Percentiles rank a stretch among this genome's conserved stretches.
phyloP scores from a whole-genome alignment of 495 filamentous ascomycete species.

The Aspergillus baeticus region DNA sequence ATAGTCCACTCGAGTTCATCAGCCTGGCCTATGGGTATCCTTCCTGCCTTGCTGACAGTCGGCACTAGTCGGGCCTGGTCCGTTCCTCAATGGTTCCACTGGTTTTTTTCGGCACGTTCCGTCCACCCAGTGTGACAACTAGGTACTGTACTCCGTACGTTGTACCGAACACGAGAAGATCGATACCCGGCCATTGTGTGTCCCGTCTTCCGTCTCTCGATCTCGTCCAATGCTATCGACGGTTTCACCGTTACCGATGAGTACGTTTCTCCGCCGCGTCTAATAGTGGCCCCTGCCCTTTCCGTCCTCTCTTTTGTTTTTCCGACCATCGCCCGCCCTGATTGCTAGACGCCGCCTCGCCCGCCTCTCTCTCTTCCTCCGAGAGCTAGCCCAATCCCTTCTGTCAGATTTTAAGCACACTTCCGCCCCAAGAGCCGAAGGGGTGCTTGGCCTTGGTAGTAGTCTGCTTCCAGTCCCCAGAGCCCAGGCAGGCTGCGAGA shows the following conservation, averaged over 20 bases:
- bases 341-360: too few species aligned
- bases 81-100: conserved; percentile 1
- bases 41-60: conserved; percentile 1
- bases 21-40: not conserved
- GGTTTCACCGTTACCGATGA: not conserved
- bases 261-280: not conserved
- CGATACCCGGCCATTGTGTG: too few species aligned
- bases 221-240: not conserved
- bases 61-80: not conserved
- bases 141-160: too few species aligned
- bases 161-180: too few species aligned
- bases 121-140: not conserved
- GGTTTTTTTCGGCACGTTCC: conserved; percentile 12
- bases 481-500: too few species aligned
- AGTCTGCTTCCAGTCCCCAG: not conserved
- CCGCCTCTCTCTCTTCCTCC: too few species aligned
- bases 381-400: too few species aligned
- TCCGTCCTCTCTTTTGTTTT: not conserved
- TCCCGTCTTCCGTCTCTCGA: not conserved
- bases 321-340: not conserved
- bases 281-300: not conserved
- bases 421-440: too few species aligned
- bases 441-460: not conserved
- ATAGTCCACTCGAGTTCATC: conserved; percentile 1
- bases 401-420: too few species aligned